These are phyloP conservation scores for Knoxia roxburghii DNA, from an alignment of 257 asterid species.

Conservation along the genomic window DNA sequence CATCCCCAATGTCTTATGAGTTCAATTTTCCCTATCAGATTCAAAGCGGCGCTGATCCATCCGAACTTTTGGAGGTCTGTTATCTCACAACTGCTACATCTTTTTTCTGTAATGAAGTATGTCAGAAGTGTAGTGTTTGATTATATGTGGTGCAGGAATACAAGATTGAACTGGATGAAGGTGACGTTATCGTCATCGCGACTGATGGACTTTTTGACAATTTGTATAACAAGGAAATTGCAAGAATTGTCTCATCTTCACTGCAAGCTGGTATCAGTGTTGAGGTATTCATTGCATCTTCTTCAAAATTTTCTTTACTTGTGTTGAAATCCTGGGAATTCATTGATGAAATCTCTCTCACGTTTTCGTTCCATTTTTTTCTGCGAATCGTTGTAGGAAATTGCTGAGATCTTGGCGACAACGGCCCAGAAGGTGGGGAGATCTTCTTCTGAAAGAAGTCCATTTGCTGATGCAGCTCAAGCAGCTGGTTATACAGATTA, in stretches of 20 bases:
- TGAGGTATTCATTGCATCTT: conserved; percentile 34
- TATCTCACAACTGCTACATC: neutral
- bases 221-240: conserved; percentile 64
- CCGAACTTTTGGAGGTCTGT: conserved; percentile 63
- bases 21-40: conserved; percentile 64
- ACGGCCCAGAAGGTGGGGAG: conserved; percentile 62
- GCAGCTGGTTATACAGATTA: conserved; percentile 62
- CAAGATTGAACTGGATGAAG: conserved; percentile 58
- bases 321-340: neutral
- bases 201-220: conserved; percentile 87
- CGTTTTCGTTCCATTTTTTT: no score
- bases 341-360: neutral
- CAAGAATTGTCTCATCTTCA: conserved; percentile 40
- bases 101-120: neutral
- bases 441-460: conserved; percentile 48
- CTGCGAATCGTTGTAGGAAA: conserved; percentile 38
- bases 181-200: conserved; percentile 55
- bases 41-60: conserved; percentile 51
- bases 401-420: conserved; percentile 57
- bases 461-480: conserved; percentile 74
- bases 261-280: conserved; percentile 42
- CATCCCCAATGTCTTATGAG: conserved; percentile 64
- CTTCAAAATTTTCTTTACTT: neutral
- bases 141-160: conserved; percentile 40
- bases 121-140: neutral